Conservation (phyloP, 169 alveolate species). For the Babesia bovis region DNA sequence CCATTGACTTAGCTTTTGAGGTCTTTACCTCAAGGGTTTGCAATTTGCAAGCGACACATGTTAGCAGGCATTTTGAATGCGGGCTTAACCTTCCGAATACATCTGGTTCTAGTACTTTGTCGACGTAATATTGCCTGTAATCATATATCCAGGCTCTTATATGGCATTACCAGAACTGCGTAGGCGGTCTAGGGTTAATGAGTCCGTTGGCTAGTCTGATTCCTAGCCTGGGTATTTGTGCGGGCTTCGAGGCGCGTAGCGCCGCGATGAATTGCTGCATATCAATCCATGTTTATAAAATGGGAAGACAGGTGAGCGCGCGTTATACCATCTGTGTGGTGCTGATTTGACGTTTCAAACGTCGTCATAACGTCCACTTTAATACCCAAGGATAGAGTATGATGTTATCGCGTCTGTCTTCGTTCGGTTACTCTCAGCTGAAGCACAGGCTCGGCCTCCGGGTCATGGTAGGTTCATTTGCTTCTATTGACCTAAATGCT, state of each 20-base stretch:
- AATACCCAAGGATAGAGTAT: slow-evolving; percentile 11
- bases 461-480: slow-evolving; percentile 40
- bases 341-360: slow-evolving; percentile 7
- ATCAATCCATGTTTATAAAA: slow-evolving; percentile 22
- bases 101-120: slow-evolving; percentile 5
- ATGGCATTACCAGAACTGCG: slow-evolving; percentile 52
- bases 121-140: slow-evolving; percentile 47
- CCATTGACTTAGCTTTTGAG: slow-evolving; percentile 23
- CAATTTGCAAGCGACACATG: slow-evolving; percentile 53
- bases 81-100: slow-evolving; percentile 51
- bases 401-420: slow-evolving; percentile 28
- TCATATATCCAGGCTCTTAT: background rate
- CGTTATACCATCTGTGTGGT: slow-evolving; percentile 22
- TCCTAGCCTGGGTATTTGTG: slow-evolving; percentile 63
- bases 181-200: slow-evolving; percentile 43
- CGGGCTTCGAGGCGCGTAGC: slow-evolving; percentile 45
- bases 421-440: slow-evolving; percentile 16
- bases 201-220: slow-evolving; percentile 53
- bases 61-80: slow-evolving; percentile 63
- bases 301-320: slow-evolving; percentile 1
- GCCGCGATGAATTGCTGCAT: slow-evolving; percentile 49
- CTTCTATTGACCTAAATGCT: background rate
- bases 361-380: slow-evolving; percentile 2
- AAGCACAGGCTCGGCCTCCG: slow-evolving; percentile 19
- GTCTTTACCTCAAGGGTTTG: slow-evolving; percentile 9